A percentile compares a stretch with the other conserved stretches of the same genome.
Conservation (phyloP, 495 filamentous ascomycete species). For the Corynascus novoguineensis region DNA sequence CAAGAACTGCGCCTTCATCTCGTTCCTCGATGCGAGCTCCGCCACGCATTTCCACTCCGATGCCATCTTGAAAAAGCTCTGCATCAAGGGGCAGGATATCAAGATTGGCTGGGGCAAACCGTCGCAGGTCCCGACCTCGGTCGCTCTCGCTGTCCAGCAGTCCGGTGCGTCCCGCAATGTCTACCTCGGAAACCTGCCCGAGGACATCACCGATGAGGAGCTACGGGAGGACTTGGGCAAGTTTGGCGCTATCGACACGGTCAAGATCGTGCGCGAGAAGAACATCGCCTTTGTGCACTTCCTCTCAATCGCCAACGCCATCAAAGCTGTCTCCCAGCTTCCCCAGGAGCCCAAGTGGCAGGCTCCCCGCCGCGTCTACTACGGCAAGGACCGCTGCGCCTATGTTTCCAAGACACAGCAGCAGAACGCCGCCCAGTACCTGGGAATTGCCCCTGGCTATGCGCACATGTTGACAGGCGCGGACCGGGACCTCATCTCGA, state of each 20-base stretch:
- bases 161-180: constrained; percentile 97
- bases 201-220: constrained; percentile 86
- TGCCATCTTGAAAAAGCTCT: constrained; percentile 97
- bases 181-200: constrained; percentile 88
- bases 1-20: constrained; percentile 99
- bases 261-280: constrained; percentile 98
- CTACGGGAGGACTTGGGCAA: constrained; percentile 92
- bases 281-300: constrained; percentile 98
- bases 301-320: constrained; percentile 93
- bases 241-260: constrained; percentile 92
- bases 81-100: constrained; percentile 97
- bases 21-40: constrained; percentile 92
- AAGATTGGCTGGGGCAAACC: constrained; percentile 99
- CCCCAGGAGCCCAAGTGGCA: constrained; percentile 98
- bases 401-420: constrained; percentile 99
- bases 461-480: constrained; percentile 93
- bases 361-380: constrained; percentile 89
- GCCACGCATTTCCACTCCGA: constrained; percentile 99
- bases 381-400: constrained; percentile 95
- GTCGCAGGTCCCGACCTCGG: constrained; percentile 94
- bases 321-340: constrained; percentile 96
- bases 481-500: constrained; percentile 92
- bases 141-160: constrained; percentile 93
- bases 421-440: constrained; percentile 96
- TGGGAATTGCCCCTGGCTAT: constrained; percentile 96